A percentile compares a stretch with the other conserved stretches of the same genome.
Evolutionary conservation across 306 rosid species (phyloP).

Genomic region (Arachis stenosperma): DNA sequence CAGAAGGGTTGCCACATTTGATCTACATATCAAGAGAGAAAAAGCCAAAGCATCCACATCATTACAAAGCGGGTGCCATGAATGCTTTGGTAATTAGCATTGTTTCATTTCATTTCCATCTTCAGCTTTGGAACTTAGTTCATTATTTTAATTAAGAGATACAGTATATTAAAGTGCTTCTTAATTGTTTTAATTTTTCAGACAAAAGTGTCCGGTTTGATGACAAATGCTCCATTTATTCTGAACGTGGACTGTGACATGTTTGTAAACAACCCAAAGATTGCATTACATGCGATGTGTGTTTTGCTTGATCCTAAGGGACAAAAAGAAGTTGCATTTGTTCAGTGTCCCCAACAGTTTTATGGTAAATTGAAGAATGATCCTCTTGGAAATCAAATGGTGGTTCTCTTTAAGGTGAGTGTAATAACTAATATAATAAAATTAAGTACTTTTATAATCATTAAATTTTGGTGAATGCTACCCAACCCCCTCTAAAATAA

Average conservation of each 20-base stretch:
- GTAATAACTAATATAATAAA: neutral
- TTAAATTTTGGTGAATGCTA: too few species aligned
- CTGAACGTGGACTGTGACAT: constrained; percentile 78
- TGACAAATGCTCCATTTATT: constrained; percentile 72
- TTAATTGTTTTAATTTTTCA: constrained; percentile 12
- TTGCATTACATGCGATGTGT: constrained; percentile 53
- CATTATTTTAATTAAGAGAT: neutral
- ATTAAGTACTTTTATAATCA: too few species aligned
- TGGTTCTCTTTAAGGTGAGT: constrained; percentile 37
- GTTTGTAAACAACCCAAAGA: constrained; percentile 62
- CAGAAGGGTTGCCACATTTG: constrained; percentile 60
- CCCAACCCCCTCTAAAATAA: too few species aligned
- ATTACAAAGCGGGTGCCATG: constrained; percentile 83
- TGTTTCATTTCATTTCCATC: too few species aligned
- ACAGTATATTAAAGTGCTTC: too few species aligned
- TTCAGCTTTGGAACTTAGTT: too few species aligned
- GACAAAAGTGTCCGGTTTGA: constrained; percentile 71
- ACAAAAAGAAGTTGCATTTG: constrained; percentile 59
- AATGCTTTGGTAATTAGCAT: constrained; percentile 54
- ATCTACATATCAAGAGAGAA: constrained; percentile 75
- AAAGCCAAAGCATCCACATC: constrained; percentile 55
- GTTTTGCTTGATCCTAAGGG: constrained; percentile 48
- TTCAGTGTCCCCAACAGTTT: constrained; percentile 61
- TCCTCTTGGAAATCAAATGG: constrained; percentile 59
- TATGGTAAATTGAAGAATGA: constrained; percentile 60